Base-by-base conservation (phyloP, 768 basidiomycete genomes). In the Podaxis rugospora region DNA sequence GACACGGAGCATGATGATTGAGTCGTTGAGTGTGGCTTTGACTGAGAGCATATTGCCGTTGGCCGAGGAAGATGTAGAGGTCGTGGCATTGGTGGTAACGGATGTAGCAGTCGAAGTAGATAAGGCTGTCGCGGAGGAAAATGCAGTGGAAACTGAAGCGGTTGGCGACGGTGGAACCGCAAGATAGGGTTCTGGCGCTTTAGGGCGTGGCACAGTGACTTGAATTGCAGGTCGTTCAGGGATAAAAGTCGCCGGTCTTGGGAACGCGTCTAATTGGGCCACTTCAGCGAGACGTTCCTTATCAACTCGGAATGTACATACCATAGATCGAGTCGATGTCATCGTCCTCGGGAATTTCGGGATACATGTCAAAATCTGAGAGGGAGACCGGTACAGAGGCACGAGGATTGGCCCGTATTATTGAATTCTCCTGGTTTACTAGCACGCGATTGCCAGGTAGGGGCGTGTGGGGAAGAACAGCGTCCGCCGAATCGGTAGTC, bases 1-100 rank as follows among this genome's bases (percentile, higher is more conserved):
- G 6, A 80, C 71, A 47, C 87, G 85, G 54, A 92, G 78, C 62
- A 88, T 72, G 66, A 92, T 78, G 63, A 88, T 86, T 27, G 80
- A 75, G 63, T 84, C 79, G 66, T 83, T 81, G 63, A 83, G 80
- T 57, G 80, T 79, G 4, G 84, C 89, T 72, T 91, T 91, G 76
- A 91, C 79, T 4, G 79, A 73, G 56, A 89, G 66, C n/a, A 67
- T 59, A 36, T 68, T 63, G 25, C 65, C 72, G 57, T 67, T 65
- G 14, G 42, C 49, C 10, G 61, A 55, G 23, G 67, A 59, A 65
- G 69, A 65, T 62, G 68, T 36, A 63, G 72, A 57, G 68, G 73
- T 58, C 27, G 70, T 67, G 59, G 71, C 70, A 16, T 70, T 66
- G 18, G 73, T 67, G 10, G 73, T 68, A 9, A 70, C 66, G 32